Base-by-base conservation (phyloP, 257 asterid genomes). In the Handroanthus guayacan region DNA sequence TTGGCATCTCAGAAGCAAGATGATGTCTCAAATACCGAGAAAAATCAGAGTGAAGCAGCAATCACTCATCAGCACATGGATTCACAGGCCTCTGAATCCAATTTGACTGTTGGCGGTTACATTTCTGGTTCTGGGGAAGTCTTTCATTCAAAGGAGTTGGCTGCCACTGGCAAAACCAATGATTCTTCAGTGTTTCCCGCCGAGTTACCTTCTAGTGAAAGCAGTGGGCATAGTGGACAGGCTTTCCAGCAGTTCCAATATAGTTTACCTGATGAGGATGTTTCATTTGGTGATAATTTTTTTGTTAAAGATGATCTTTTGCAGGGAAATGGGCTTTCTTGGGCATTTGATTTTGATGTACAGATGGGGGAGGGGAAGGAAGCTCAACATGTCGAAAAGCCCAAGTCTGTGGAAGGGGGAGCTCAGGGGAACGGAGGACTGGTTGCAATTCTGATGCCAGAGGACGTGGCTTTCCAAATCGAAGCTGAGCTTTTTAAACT, bases 301-400 rank as follows among this genome's bases (percentile, higher is more conserved):
- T 95, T 91, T 63, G 89, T 75, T 62, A 93, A 91, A 80, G 99
- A 95, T 67, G 99, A 95, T 58, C 99, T 95, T 51, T 82, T 95
- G 87, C 98, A 90, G 85, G 99, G 99, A 43, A 91, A 95, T 82
- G 99, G 97, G 74, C 98, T 95, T 75, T 90, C 98, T 56, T 95
- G 99, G 99, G 99, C 96, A 14, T 89, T 90, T 78, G 95, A 91
- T 71, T 81, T 91, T 75, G 97, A 91, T 76, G 80, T 84, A 80
- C 92, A 73, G 66, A 83, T 78, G 72, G 78, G 83, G 72, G 95
- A 81, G 52, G 83, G 79, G 8, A 84, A 82, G 81, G 95, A 86
- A 55, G 79, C 79, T 52, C 84, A 84, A 13, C 76, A 71, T 50
- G 80, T 62, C 52, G 87, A 79, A 61, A 82, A 87, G 41, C 55